A percentile compares a stretch with the other conserved stretches of the same genome.
Conservation (phyloP, 495 filamentous ascomycete species). For the Podospora fimiseda region DNA sequence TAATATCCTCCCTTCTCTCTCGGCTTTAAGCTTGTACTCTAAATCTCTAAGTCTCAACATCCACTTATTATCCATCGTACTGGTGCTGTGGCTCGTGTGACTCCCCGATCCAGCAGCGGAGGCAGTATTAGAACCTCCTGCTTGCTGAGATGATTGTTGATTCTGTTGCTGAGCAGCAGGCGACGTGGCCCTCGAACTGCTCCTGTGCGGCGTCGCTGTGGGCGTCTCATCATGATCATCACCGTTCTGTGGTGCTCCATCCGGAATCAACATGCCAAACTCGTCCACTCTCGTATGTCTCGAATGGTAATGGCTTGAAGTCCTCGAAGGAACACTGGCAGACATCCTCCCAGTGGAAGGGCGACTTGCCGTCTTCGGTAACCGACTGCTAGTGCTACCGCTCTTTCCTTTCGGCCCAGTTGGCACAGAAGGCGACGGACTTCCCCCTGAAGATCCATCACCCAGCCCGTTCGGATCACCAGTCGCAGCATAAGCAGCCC, state of each 20-base stretch:
- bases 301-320: not conserved
- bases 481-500: conserved; percentile 25
- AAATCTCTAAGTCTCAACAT: conserved; percentile 77
- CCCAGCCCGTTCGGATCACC: conserved; percentile 15
- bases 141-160: too few species aligned
- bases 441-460: conserved; percentile 30
- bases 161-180: too few species aligned
- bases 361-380: conserved; percentile 29
- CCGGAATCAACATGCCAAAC: not conserved
- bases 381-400: conserved; percentile 28
- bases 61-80: conserved; percentile 59
- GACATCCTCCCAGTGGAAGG: conserved; percentile 19
- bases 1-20: conserved; percentile 77
- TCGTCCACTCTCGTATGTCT: not conserved
- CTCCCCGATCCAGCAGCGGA: not conserved
- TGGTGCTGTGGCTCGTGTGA: conserved; percentile 6
- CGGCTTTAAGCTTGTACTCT: conserved; percentile 81
- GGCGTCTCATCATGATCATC: not conserved
- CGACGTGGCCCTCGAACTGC: too few species aligned
- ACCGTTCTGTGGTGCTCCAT: not conserved
- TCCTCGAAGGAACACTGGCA: conserved; percentile 4
- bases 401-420: conserved; percentile 39
- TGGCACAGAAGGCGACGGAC: conserved; percentile 44
- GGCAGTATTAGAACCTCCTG: not conserved
- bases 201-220: not conserved